Evolutionary conservation across 495 filamentous ascomycete species (phyloP), one percentile per base, ranked within the genome.

Genomic region (Lophium mytilinum): DNA sequence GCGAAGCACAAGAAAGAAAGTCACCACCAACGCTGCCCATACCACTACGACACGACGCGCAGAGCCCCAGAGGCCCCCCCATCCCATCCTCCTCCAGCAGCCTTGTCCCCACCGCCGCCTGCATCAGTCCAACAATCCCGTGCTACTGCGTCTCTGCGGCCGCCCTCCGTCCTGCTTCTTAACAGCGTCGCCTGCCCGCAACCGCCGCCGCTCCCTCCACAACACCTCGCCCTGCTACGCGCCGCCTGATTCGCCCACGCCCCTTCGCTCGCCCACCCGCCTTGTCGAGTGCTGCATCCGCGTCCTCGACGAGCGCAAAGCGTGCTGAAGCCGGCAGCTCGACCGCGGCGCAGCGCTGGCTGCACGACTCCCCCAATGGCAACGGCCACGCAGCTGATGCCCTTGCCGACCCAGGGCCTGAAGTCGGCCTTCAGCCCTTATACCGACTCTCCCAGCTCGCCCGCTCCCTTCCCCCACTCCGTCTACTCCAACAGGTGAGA

Each of bases 361-460:
- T 53, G 47, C 12, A 24, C 40, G 15, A 9, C 10, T 47, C 37
- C 33, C 12, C 34, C 15, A 47, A 65, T 65, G 63, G 63, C 63
- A 15, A 65, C 63, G 8, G 63, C 48, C 41, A 66, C 65, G 39
- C 67, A 66, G 35, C 62, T 71, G 49, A 72, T 72, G 70, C 70
- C 70, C 37, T 72, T 68, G 12, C 70, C 70, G 8, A 68, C 69
- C 17, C 56, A 50, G 33, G 66, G 51, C 57, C 73, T 84, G 57
- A 75, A 76, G 72, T 81, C 81, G 34, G 66, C 71, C 54, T 86
- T 83, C 68, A 82, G 79, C 43, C 72, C 80, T 40, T 80, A 79
- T 61, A 76, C 76, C 36, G 83, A 86, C 53, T 80, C 80, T 14
- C 73, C 75, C 37, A 72, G 68, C 57, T 80, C 81, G 35, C 77